phyloP scores from a whole-genome alignment of 129 eudicot species.

The Scalesia atractyloides region DNA sequence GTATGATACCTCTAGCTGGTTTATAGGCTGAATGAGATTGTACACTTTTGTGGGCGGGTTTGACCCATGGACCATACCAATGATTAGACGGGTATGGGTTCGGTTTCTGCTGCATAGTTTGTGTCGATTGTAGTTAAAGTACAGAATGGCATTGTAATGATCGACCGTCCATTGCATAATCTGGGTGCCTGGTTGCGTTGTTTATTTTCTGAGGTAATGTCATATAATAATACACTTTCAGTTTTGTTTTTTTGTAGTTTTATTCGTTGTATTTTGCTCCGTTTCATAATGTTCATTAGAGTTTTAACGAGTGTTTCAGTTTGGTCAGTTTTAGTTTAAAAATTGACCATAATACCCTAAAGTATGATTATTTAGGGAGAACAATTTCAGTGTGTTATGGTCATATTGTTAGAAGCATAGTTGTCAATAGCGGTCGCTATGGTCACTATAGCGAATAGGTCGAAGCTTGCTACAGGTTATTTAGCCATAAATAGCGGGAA shows the following conservation, averaged over 20 bases:
- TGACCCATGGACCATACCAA: neutral
- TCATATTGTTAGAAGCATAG: neutral
- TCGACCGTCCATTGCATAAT: neutral
- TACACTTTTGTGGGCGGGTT: constrained; percentile 6
- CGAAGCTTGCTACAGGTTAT: neutral
- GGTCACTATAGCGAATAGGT: no score
- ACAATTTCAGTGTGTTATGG: neutral
- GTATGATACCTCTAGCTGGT: constrained; percentile 51
- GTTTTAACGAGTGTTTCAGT: neutral
- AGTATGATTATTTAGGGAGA: neutral
- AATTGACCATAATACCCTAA: neutral
- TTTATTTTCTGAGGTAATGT: neutral
- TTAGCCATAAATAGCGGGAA: no score
- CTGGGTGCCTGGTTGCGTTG: constrained; percentile 13
- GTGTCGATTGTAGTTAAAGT: constrained; percentile 16
- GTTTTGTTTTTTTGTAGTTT: neutral
- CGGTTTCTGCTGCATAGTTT: constrained; percentile 20
- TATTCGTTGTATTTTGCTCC: neutral
- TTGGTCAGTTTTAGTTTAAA: neutral
- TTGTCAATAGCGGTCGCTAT: no score
- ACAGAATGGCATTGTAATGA: constrained; percentile 1
- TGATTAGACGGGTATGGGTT: constrained; percentile 1
- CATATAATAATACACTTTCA: neutral
- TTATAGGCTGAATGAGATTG: constrained; percentile 14
- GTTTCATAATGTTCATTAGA: neutral